Evolutionary conservation across 306 rosid species (phyloP).

Genomic region (Fragaria ananassa): DNA sequence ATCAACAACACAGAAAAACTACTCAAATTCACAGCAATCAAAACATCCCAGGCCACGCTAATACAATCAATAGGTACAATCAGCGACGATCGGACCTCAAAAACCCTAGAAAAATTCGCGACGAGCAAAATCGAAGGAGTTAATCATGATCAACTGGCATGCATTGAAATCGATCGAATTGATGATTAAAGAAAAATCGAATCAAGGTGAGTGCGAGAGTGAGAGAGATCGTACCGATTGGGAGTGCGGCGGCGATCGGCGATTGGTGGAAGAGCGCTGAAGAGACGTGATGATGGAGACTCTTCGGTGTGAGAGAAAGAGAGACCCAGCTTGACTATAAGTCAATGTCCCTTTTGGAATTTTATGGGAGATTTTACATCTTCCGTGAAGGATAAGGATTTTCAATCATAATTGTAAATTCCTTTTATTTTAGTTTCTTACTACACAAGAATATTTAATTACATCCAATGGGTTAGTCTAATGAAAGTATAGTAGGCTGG

Average conservation of each 20-base stretch:
- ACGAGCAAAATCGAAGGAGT: background rate
- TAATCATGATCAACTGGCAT: background rate
- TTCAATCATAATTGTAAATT: background rate
- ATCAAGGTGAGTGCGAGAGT: background rate
- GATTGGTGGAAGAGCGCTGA: background rate
- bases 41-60: background rate
- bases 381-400: background rate
- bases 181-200: background rate
- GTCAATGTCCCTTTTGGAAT: background rate
- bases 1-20: background rate
- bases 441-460: too few species aligned
- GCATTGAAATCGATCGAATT: background rate
- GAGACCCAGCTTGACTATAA: background rate
- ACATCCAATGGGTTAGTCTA: fast-evolving
- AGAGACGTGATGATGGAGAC: background rate
- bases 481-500: fast-evolving
- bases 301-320: background rate
- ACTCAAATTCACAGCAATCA: background rate
- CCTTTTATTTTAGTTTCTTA: too few species aligned
- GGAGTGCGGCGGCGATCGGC: background rate
- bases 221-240: constrained; percentile 4
- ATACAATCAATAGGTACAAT: background rate
- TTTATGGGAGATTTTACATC: background rate
- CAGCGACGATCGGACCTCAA: background rate
- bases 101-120: background rate